These are phyloP conservation scores for Pseudogymnoascus sp. DNA, from an alignment of 2,329 filamentous ascomycete genomes.

Conservation along the genomic window DNA sequence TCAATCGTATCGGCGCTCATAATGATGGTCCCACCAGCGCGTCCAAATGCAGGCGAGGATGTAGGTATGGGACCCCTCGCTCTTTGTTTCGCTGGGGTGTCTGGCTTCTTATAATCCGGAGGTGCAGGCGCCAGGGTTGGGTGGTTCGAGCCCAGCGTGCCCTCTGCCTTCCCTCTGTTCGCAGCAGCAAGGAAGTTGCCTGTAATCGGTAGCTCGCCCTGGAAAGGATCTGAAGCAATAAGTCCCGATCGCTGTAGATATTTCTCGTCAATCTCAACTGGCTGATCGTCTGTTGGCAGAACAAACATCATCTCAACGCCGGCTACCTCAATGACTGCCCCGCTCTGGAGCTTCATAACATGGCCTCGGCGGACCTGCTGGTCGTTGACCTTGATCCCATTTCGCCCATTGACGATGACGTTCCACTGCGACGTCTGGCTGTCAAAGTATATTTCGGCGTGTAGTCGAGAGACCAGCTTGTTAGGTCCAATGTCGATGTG, in stretches of 20 bases:
- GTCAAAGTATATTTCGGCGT: conserved; percentile 68
- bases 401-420: conserved; percentile 80
- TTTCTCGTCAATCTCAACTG: conserved; percentile 57
- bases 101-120: conserved; percentile 51
- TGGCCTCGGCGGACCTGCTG: conserved; percentile 56
- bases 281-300: conserved; percentile 63
- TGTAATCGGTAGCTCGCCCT: conserved; percentile 11
- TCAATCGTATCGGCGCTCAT: conserved; percentile 51
- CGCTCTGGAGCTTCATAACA: conserved; percentile 63
- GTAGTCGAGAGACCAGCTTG: conserved; percentile 71
- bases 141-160: neutral
- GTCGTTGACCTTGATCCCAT: conserved; percentile 81
- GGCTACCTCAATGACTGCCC: conserved; percentile 84
- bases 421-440: conserved; percentile 66
- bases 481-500: conserved; percentile 85
- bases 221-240: conserved; percentile 22
- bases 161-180: conserved; percentile 22
- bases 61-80: conserved; percentile 18
- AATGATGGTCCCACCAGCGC: conserved; percentile 33
- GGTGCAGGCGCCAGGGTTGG: conserved; percentile 47
- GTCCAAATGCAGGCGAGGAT: conserved; percentile 20
- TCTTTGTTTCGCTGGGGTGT: conserved; percentile 39
- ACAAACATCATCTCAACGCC: conserved; percentile 99
- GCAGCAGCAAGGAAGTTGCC: neutral
- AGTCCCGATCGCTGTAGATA: conserved; percentile 63